Evolutionary conservation across 164 flowering plant species (phyloP).

Genomic region (Stephania japonica): DNA sequence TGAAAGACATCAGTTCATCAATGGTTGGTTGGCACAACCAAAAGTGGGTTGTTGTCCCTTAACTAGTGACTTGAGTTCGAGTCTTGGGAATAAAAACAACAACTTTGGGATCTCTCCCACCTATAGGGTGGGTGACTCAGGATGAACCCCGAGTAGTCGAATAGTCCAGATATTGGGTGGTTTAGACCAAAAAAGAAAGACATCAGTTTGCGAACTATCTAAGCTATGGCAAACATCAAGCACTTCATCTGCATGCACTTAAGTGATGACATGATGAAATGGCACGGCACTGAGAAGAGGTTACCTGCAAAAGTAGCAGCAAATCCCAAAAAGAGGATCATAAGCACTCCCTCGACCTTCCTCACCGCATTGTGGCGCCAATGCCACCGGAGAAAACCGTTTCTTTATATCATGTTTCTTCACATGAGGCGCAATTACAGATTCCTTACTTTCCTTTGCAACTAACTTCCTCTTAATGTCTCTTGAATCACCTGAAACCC

Average conservation of each 20-base stretch:
- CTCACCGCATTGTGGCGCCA: slow-evolving; percentile 36
- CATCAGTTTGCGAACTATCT: no score
- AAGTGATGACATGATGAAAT: neutral
- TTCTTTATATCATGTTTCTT: neutral
- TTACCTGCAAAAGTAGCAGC: slow-evolving; percentile 61
- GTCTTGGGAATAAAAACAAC: no score
- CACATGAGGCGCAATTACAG: slow-evolving; percentile 15
- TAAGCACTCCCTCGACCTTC: slow-evolving; percentile 41
- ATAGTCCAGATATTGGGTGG: no score
- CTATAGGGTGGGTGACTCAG: no score
- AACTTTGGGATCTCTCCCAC: no score
- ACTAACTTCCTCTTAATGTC: neutral
- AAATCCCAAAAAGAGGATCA: slow-evolving; percentile 41
- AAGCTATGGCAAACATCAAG: neutral
- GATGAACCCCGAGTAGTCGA: no score
- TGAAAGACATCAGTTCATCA: no score
- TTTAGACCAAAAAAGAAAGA: no score
- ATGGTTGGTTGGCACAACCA: no score
- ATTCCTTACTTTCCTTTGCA: neutral
- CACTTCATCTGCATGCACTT: neutral
- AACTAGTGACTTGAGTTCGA: no score
- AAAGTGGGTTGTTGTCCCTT: no score
- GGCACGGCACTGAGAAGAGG: neutral
- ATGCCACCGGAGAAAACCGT: slow-evolving; percentile 22
- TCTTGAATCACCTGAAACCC: neutral